Conservation (phyloP, 148 eudicot species). For the Chenopodium album region DNA sequence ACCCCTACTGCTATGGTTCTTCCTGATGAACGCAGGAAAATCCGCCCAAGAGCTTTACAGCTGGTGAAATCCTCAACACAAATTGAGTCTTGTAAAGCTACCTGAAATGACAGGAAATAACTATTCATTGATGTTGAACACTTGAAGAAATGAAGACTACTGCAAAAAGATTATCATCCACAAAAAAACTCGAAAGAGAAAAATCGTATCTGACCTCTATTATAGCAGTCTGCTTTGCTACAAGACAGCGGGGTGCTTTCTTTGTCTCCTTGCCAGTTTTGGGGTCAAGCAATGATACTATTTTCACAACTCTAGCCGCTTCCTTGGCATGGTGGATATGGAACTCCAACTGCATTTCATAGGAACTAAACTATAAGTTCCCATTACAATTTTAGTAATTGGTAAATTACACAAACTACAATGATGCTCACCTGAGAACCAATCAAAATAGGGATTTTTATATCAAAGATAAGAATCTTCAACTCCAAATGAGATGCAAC, state of each 20-base stretch:
- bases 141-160: no score
- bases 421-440: constrained; percentile 72
- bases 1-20: constrained; percentile 87
- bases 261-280: constrained; percentile 82
- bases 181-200: not conserved
- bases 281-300: constrained; percentile 80
- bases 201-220: constrained; percentile 54
- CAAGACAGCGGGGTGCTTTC: constrained; percentile 80
- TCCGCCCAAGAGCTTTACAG: constrained; percentile 78
- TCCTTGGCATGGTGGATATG: constrained; percentile 88
- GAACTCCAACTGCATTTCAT: constrained; percentile 68
- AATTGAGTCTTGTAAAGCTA: constrained; percentile 57
- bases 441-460: constrained; percentile 61
- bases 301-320: constrained; percentile 68
- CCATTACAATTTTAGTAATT: not conserved
- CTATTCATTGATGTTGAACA: not conserved
- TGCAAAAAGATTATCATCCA: not conserved
- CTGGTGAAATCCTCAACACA: constrained; percentile 70
- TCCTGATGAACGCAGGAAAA: constrained; percentile 75
- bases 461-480: constrained; percentile 76
- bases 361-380: constrained; percentile 3
- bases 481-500: constrained; percentile 74
- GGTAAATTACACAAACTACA: not conserved
- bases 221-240: constrained; percentile 81
- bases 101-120: constrained; percentile 41